Base-by-base conservation (phyloP, 23 red algal species). In the Chondrus crispus region DNA sequence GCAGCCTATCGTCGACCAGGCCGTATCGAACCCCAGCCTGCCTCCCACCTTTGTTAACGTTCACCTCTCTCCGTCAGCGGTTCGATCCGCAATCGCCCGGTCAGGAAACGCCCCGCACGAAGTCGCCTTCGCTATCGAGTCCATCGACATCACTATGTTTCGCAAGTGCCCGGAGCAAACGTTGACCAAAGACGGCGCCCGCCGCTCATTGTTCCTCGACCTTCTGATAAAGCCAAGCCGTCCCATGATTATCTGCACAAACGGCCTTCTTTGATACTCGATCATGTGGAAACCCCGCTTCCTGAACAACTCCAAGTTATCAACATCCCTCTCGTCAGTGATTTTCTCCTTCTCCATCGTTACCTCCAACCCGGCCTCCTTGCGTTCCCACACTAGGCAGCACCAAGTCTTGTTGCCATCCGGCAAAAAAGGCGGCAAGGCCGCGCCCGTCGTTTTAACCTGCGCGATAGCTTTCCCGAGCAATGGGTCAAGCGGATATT, bases 201-300 rank as follows among this genome's bases (percentile, higher is more conserved):
- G n/a, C n/a, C n/a, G n/a, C n/a, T n/a, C n/a, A n/a, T n/a, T n/a
- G n/a, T n/a, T n/a, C n/a, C n/a, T n/a, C n/a, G n/a, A n/a, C n/a
- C n/a, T n/a, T n/a, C n/a, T n/a, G n/a, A n/a, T 43, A 80, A 80
- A 80, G 18, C 74, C 74, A 16, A 80, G 74, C 20, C 74, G 28
- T 2, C 46, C 7, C 7, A 80, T 5, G 29, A 80, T 2, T n/a
- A 35, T 16, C 2, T n/a, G 20, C 2, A 80, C 74, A 24, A 6
- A 53, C 19, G 74, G 46, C 3, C 74, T 2, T 28, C 74, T n/a
- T 8, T 80, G 74, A 40, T 45, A 80, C 38, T 80, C 74, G 6
- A 50, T 80, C 19, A 80, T 3, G 11, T 54, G 3, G 38, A 80
- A 80, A 33, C 46, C 36, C 8, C 46, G 46, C 4, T 28, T 20